These are phyloP conservation scores for Hirschfeldia incana DNA, from an alignment of 345 rosid genomes.

Conservation along the genomic window DNA sequence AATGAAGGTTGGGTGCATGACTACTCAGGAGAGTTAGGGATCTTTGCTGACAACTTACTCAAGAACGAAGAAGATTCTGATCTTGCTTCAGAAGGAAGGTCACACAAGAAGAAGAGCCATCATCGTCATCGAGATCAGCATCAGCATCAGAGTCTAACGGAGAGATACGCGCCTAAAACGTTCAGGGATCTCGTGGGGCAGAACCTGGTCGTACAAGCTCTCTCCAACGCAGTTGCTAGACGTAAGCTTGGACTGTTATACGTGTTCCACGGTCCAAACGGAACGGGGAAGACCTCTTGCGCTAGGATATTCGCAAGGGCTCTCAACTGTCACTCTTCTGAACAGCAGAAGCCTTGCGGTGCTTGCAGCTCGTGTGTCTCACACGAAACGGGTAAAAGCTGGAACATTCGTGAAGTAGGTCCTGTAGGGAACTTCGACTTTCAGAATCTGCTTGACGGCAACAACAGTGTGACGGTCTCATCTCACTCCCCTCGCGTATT, in stretches of 20 bases:
- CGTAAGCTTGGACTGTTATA: constrained; percentile 84
- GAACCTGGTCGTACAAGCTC: constrained; percentile 88
- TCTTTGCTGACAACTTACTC: constrained; percentile 78
- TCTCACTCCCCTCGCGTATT: constrained; percentile 71
- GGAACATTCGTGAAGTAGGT: constrained; percentile 79
- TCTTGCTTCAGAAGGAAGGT: constrained; percentile 87
- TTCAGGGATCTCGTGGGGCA: constrained; percentile 88
- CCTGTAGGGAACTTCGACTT: constrained; percentile 80
- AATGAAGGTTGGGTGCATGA: constrained; percentile 83
- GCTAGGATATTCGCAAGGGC: constrained; percentile 95
- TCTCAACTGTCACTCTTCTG: constrained; percentile 81
- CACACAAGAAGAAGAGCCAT: constrained; percentile 43
- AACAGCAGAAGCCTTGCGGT: constrained; percentile 84
- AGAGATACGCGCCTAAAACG: constrained; percentile 79
- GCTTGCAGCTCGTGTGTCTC: constrained; percentile 75
- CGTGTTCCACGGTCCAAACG: constrained; percentile 95
- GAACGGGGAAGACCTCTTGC: constrained; percentile 96
- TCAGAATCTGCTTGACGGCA: constrained; percentile 68
- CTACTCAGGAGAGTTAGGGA: constrained; percentile 96
- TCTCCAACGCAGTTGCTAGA: constrained; percentile 75
- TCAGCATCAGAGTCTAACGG: constrained; percentile 70
- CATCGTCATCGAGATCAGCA: constrained; percentile 53
- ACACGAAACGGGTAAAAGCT: constrained; percentile 73
- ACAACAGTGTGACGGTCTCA: constrained; percentile 29
- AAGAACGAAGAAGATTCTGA: constrained; percentile 72